Base-by-base conservation (phyloP, 2,329 filamentous ascomycete species). In the Coniochaeta sp. region DNA sequence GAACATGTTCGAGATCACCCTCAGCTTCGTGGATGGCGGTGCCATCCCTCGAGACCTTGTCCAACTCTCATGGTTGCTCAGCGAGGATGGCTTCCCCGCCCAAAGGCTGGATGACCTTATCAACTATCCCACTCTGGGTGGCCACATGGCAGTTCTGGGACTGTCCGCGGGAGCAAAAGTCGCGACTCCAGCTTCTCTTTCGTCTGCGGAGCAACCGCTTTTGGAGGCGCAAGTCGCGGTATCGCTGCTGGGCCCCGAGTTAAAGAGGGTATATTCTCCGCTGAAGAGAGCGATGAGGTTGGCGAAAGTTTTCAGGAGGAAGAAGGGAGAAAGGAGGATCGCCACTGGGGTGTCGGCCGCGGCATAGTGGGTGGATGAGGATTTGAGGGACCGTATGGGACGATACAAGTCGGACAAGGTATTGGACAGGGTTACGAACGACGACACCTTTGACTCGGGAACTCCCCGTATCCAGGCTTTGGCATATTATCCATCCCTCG, bases 21-120 rank as follows among this genome's bases (percentile, higher is more conserved):
- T 67, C 30, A 64, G 61, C 59, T 67, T 66, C 52, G 60, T 59
- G 12, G 61, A 65, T 3, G 63, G 57, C 32, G 64, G 65, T 1
- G 16, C 62, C 17, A 44, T 67, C 9, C 59, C 65, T 17, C 60
- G 58, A 30, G 61, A 60, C 22, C 62, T 67, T 1, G 64, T 64
- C 5, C 63, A 65, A 16, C 59, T 67, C 3, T 57, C 62, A 34
- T 64, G 59, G 57, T 61, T 67, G 2, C 59, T 66, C 19, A 52
- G 47, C 17, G 60, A 62, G 44, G 55, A 55, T 5, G 60, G 59
- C 9, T 17, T 57, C 17, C 7, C 63, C 0, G 36, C 54, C 6
- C 59, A 57, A 19, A 59, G 54, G 2, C 58, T 67, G 16, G 65
- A 67, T 36, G 64, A 65, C 10, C 50, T 67, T 30, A 55, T 63